Evolutionary conservation across 2,329 filamentous ascomycete genomes (phyloP), one percentile per base, ranked within the genome.

Genomic region (Zasmidium citrigriseum): DNA sequence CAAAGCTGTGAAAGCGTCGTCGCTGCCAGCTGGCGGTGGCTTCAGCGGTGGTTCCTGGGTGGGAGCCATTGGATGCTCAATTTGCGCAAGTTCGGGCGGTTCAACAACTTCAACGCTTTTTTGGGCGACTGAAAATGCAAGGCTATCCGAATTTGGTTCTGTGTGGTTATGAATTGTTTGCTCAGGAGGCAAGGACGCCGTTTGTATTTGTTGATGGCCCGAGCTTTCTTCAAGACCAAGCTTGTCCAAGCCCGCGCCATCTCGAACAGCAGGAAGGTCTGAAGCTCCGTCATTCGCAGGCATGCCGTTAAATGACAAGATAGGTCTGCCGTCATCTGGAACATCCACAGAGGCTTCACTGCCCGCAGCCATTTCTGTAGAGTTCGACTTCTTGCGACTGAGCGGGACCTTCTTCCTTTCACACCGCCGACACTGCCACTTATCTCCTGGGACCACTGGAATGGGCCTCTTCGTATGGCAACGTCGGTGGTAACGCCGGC

Each of bases 361-460:
- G 18, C 14, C 27, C 14, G 27, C 27, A 29, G 27, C 7, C 18
- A n/a, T 41, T 4, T n/a, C 16, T 4, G 18, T n/a, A 41, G 5
- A 4, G 16, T 4, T 16, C 7, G 34, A 16, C 16, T n/a, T 11
- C 4, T 4, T n/a, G 4, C 52, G 22, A n/a, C 52, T 54, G 12
- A 23, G 18, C 22, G 47, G 54, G 12, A 52, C 23, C 10, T 49
- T 46, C 52, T 66, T 70, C 50, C 52, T 61, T 14, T 64, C 46
- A 41, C 68, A 71, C n/a, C 64, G 61, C 22, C 52, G 57, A 49
- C 69, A 72, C 46, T 66, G 67, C 69, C 69, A 72, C 21, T 54
- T 38, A 69, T 66, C 18, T 23, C 50, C 21, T n/a, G 27, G 27
- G 18, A 29, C 10, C 1, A n/a, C 46, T 25, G 54, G 54, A 16